Base-by-base conservation (phyloP, 805 yeast genomes). In the Sugiyamaella mastotermitis region DNA sequence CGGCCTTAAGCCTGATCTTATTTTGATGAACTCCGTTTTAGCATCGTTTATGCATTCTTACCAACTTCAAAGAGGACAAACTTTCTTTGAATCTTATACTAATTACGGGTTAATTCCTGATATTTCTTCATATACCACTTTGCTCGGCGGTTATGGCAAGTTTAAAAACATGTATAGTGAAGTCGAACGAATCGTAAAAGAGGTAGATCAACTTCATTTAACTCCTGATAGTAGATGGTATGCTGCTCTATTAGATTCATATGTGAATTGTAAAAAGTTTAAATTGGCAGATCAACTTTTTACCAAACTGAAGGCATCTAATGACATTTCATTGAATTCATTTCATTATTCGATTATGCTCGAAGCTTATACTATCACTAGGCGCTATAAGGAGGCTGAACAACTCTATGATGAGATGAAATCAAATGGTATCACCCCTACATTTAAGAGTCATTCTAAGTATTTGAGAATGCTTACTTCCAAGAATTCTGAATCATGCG, bases 201-300 rank as follows among this genome's bases (percentile, higher is more conserved):
- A 13, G 36, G 46, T 19, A 55, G 55, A 26, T 23, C 55, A 13
- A 55, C 55, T 22, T 15, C 25, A 21, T 30, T 58, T 24, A 37
- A 50, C 55, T 8, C 43, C 51, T 14, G 56, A 56, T 37, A 56
- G 52, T n/a, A 39, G 45, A 3, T 56, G 64, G 40, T 60, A 58
- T 41, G 31, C 46, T 15, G 48, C 54, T 11, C 43, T 64, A 35
- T 56, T 61, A 22, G 29, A 45, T 7, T 62, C 64, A 5, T 58
- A 60, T 33, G 53, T 61, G 3, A 51, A 48, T 25, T 42, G 60
- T 20, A 62, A 58, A 5, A 61, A 62, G 35, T 56, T 49, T 40
- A 60, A 55, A 32, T 27, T 40, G 14, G 72, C 71, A 1, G 66
- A 66, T 33, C 46, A 43, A 8, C 35, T 58, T 22, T 50, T 63